Evolutionary conservation across 139 green algal species (phyloP).

Genomic region (Penium margaritaceum): DNA sequence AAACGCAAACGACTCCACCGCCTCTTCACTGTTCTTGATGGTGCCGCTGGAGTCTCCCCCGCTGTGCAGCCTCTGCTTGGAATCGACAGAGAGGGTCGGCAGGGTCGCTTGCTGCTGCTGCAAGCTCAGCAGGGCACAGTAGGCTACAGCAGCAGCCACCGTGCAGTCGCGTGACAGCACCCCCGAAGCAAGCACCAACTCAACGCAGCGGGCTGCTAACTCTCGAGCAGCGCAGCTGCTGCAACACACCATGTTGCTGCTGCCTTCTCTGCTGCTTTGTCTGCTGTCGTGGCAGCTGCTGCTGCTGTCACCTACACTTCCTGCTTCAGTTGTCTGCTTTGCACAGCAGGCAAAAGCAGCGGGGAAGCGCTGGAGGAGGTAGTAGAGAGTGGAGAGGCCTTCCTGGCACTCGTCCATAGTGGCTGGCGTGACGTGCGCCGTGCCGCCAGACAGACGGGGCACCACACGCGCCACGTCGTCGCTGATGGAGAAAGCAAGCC

Average conservation of each 20-base stretch:
- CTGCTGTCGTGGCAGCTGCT: background rate
- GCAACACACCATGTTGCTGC: slow-evolving; percentile 1
- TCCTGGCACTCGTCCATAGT: slow-evolving; percentile 43
- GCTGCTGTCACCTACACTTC: background rate
- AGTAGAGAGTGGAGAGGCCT: slow-evolving; percentile 38
- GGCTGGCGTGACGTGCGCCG: slow-evolving; percentile 10
- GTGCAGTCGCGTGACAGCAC: slow-evolving; percentile 31
- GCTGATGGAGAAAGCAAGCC: slow-evolving; percentile 11
- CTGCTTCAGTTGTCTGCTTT: background rate
- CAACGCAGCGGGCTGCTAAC: slow-evolving; percentile 3
- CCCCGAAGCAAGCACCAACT: slow-evolving; percentile 22
- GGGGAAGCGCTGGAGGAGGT: slow-evolving; percentile 29
- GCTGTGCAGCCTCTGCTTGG: background rate
- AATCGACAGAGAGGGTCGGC: no score
- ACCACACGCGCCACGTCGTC: slow-evolving; percentile 7
- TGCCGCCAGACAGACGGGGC: background rate
- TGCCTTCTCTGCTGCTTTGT: no score
- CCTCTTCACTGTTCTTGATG: background rate
- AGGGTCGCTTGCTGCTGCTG: background rate
- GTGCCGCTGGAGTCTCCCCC: background rate
- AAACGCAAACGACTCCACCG: no score
- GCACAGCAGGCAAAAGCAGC: background rate
- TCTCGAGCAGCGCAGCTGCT: no score
- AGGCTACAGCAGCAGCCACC: slow-evolving; percentile 22
- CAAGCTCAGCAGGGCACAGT: slow-evolving; percentile 28